phyloP scores from a whole-genome alignment of 805 yeast species.

The Maudiozyma bulderi region DNA sequence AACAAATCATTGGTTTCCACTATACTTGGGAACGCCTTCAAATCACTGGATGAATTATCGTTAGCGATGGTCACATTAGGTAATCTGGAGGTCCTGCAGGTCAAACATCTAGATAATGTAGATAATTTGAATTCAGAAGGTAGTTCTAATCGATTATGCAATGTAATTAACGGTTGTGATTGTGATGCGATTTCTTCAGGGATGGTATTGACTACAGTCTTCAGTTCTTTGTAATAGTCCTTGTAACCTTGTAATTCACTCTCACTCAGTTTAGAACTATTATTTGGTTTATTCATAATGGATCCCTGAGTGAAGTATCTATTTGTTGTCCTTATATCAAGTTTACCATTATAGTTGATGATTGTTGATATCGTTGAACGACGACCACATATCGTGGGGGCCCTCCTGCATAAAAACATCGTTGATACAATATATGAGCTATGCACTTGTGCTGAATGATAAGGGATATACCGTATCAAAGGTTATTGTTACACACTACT shows the following conservation, averaged over 20 bases:
- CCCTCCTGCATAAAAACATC: no score
- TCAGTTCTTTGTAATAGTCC: conserved; percentile 16
- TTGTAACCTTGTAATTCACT: conserved; percentile 18
- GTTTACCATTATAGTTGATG: neutral
- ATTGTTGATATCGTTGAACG: neutral
- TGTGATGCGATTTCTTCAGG: conserved; percentile 44
- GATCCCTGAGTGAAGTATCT: neutral
- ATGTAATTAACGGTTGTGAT: conserved; percentile 66
- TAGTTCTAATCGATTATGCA: conserved; percentile 66
- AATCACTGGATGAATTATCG: neutral
- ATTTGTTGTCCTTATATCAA: neutral
- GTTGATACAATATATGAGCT: no score
- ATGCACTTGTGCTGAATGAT: no score
- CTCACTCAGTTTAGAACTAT: neutral
- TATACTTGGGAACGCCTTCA: conserved; percentile 15
- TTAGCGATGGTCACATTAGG: conserved; percentile 4
- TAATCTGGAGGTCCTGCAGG: conserved; percentile 40
- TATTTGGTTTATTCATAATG: neutral
- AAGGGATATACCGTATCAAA: no score
- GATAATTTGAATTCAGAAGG: conserved; percentile 48
- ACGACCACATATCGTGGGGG: neutral
- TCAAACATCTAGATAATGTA: conserved; percentile 72
- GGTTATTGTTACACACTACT: no score
- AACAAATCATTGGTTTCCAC: conserved; percentile 38
- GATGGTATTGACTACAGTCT: conserved; percentile 12